Base-by-base conservation (phyloP, 768 basidiomycete species). In the Collybia sp. region DNA sequence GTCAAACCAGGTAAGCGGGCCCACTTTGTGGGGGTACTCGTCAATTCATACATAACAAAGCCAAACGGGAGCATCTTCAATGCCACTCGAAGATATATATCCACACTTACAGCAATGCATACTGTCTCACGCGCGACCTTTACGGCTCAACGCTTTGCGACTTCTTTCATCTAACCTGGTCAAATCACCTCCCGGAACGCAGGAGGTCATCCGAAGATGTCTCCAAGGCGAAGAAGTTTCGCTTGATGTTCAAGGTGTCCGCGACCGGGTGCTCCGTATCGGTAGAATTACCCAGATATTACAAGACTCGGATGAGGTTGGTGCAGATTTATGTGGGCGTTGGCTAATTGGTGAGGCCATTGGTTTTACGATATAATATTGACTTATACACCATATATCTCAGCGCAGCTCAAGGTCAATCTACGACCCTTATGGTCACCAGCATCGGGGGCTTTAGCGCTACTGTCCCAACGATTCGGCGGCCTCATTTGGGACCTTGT, bases 361-460 rank as follows among this genome's bases (percentile, higher is more conserved):
- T 48, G 3, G 15, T 34, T 17, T 42, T 49, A 12, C 6, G 12
- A 9, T 2, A 43, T 30, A 18, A 47, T 53, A 40, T 42, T 6
- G 43, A 17, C 17, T 31, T 16, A 36, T 39, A 35, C 33, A 9
- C 37, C 20, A 40, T 12, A 39, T 16, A 12, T 30, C 31, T 41
- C 2, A 86, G 90, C 88, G 5, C 94, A 96, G 60, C 72, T 97
- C 43, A 97, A 98, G 68, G 87, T 97, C 49, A 95, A 93, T 60
- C 68, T 98, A 38, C 79, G 90, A 20, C 96, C 96, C 0, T 59
- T 96, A 12, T 99, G 94, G 88, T 77, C 82, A 3, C 86, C 93
- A 13, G 81, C 93, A 3, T 76, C 83, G 11, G 75, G 76, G 10
- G 84, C 88, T 0, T 63, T 96, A 5, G 72, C 77, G 0, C 71